Evolutionary conservation across 2,329 filamentous ascomycete genomes (phyloP), one percentile per base, ranked within the genome.

Genomic region (Venturia effusa): DNA sequence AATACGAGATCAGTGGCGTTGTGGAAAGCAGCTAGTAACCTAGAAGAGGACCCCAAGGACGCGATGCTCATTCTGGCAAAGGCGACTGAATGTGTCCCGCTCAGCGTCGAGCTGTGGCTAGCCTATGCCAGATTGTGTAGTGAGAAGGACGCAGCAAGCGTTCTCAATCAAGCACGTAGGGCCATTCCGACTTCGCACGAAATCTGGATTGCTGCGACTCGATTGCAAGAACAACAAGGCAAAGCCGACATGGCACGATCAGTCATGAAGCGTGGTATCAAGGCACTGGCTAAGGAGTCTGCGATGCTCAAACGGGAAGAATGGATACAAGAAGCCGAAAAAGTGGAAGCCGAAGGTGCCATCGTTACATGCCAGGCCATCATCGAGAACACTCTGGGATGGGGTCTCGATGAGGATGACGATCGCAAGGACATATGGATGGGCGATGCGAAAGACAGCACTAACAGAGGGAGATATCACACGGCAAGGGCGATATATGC

Each of bases 231-330:
- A 73, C 92, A 97, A 74, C 91, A 96, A 74, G 92, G 92, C 30
- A 88, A 89, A 67, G 86, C 85, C 24, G 82, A 83, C 63, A 92
- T 89, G 77, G 84, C 92, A 11, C 71, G 74, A 70, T 95, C 91
- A 70, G 90, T 97, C 64, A 97, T 99, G 90, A 93, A 94, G 74
- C 89, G 91, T 78, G 94, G 90, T 55, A 86, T 97, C 39, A 90
- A 95, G 71, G 87, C 92, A 24, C 81, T 99, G 39, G 91, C 88
- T 43, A 91, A 92, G 70, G 92, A 96, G 71, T 92, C 90, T 34
- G 93, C 94, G 13, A 99, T 99, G 95, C 84, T 94, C 45, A 96
- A 96, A 75, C 88, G 95, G 48, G 94, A 99, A 73, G 92, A 97
- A 69, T 99, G 94, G 94, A 95, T 99, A 62, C 82, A 84, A 5